Evolutionary conservation across 306 rosid genomes (phyloP), one percentile per base, ranked within the genome.

Genomic region (Argentina anserina): DNA sequence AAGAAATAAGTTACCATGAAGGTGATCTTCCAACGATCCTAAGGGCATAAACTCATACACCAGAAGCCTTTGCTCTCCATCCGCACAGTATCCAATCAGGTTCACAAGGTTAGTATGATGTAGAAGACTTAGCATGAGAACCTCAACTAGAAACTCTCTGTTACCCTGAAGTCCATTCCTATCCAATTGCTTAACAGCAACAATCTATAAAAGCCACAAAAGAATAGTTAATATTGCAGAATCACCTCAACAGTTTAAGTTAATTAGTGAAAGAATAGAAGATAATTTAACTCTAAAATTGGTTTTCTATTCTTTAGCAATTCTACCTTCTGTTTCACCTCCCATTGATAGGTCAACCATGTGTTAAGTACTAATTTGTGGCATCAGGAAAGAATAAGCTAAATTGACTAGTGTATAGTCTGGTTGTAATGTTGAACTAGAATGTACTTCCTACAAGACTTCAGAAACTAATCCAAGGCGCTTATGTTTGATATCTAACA

Each of bases 141-240:
- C 97, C 82, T 92, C 97, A 25, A 92, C 98, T 26, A 92, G 84
- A 83, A 92, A 92, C 76, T 92, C 98, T 72, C 98, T 81, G 75
- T 90, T 92, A 58, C 98, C 98, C 82, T 90, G 98, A 76, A 92
- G 95, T 75, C 98, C 98, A 33, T 92, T 87, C 82, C 95, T 85
- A 83, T 92, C 98, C 72, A 92, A 81, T 75, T 92, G 98, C 76
- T 92, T 92, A 63, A 92, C 98, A 36, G 98, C 98, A 69, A 92
- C 98, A 73, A 86, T 83, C 98, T 92, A 84, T 63, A 69, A 58
- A 69, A 41, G 64, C 61, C 72, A 58, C 26, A 68, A 23, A 78
- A 34, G 74, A 55, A 76, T 21, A 46, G 69, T 70, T 70, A 66
- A 73, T n/a, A 31, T 68, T 31, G 47, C 39, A 60, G 26, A 43